Evolutionary conservation across 2,329 filamentous ascomycete genomes (phyloP).

Genomic region (Metarhizium album): DNA sequence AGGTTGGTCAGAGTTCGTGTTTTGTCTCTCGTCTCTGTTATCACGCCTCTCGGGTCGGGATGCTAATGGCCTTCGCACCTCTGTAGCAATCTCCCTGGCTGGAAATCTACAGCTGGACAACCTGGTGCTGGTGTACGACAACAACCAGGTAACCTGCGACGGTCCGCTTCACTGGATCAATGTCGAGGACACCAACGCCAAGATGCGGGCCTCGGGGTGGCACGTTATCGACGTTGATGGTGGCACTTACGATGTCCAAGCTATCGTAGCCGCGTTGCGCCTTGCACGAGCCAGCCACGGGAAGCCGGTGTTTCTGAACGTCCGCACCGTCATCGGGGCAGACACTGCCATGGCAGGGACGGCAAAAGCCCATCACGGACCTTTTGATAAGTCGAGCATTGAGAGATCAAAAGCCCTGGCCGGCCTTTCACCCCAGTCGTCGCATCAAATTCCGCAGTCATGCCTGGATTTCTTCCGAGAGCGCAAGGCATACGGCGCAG

Average conservation of each 20-base stretch:
- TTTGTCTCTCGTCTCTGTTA: no score
- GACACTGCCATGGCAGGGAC: no score
- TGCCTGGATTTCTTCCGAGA: no score
- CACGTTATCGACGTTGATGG: constrained; percentile 42
- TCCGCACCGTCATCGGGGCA: constrained; percentile 47
- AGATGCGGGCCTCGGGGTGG: constrained; percentile 47
- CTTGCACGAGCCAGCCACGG: constrained; percentile 12
- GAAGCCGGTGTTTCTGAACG: constrained; percentile 46
- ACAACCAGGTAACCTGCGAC: constrained; percentile 50
- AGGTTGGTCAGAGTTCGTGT: no score
- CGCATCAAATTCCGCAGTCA: no score
- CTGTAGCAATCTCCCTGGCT: constrained; percentile 44
- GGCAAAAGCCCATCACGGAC: no score
- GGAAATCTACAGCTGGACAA: constrained; percentile 46
- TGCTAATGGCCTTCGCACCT: no score
- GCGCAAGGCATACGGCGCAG: no score
- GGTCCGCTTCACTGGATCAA: constrained; percentile 42
- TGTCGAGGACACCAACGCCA: constrained; percentile 45
- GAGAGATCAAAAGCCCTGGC: no score
- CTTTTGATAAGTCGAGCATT: no score
- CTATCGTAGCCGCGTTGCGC: constrained; percentile 8
- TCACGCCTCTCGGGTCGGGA: no score
- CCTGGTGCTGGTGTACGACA: constrained; percentile 47
- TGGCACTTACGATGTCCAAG: constrained; percentile 38
- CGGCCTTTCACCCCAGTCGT: no score